Base-by-base conservation (phyloP, 805 yeast genomes). In the Yamadazyma endophytica region DNA sequence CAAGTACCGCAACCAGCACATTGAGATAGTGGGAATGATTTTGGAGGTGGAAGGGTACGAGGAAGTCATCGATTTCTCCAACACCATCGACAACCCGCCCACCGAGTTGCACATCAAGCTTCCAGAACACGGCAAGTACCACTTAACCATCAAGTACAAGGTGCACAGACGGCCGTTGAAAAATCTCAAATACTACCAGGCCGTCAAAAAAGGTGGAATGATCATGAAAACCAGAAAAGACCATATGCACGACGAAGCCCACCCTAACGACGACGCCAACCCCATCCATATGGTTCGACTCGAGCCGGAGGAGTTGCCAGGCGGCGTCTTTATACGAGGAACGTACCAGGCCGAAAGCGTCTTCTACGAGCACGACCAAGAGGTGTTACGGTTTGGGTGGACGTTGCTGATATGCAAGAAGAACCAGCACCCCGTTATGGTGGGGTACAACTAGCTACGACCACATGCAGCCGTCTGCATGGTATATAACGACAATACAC, bases 251-350 rank as follows among this genome's bases (percentile, higher is more conserved):
- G 51, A 49, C 2, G 42, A 38, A 13, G 52, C 47, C 8, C 35
- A 36, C 3, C 42, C 43, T 11, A 52, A 45, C 29, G 43, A 41
- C 13, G 54, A 45, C 3, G 21, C 24, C 2, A 42, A 30, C 3
- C 44, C 49, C 3, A 17, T 18, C 13, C 51, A 56, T 32, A 33
- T 31, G 9, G 43, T 48, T 4, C 41, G 43, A 4, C 49, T 58
- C 24, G 50, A 49, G 2, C 49, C 52, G 1, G 61, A 54, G n/a
- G 37, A 43, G 6, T 26, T 58, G 9, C 62, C 64, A 1, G 56
- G 59, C 9, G 64, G 64, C 1, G 28, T 39, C 6, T 39, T 58
- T 12, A 30, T 52, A 12, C 44, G 64, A 36, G 62, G 61, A 1
- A 42, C 37, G 1, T 52, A 50, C 37, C 46, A 46, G 6, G 59